A percentile compares a stretch with the other conserved stretches of the same genome.
Conservation (phyloP, 176 grass and related monocot species). For the Puya raimondii region DNA sequence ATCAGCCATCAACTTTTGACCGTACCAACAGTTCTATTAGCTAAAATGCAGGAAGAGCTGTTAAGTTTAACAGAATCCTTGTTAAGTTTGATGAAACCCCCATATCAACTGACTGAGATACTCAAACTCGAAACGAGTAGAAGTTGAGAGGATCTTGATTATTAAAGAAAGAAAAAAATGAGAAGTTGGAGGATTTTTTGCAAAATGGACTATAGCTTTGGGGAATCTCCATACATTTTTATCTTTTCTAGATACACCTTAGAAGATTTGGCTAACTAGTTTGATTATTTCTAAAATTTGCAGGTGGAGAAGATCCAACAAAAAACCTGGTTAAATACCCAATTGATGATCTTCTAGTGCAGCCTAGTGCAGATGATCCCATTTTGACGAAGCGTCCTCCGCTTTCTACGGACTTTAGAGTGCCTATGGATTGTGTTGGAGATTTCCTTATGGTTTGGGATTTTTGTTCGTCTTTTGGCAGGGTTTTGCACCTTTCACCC, state of each 20-base stretch:
- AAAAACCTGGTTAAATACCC: conserved; percentile 44
- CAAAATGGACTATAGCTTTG: no score
- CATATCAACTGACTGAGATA: no score
- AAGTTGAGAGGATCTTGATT: no score
- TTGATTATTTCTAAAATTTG: conserved; percentile 1
- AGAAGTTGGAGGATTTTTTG: no score
- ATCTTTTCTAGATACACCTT: background rate
- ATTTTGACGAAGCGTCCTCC: conserved; percentile 41
- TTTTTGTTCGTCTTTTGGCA: conserved; percentile 69
- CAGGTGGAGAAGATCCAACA: conserved; percentile 31
- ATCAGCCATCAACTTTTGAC: no score
- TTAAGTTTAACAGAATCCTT: no score
- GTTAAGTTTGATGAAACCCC: no score
- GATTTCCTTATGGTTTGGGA: conserved; percentile 84
- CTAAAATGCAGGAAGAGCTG: no score
- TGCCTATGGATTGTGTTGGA: conserved; percentile 61
- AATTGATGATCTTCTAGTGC: conserved; percentile 75
- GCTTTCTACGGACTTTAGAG: conserved; percentile 55
- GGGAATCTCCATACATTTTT: background rate
- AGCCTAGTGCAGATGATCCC: conserved; percentile 38
- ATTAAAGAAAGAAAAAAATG: no score
- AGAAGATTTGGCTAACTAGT: background rate
- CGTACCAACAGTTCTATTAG: no score
- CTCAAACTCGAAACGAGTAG: background rate
- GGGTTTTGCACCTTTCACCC: conserved; percentile 53